A percentile compares a stretch with the other conserved stretches of the same genome.
Evolutionary conservation across 768 basidiomycete species (phyloP).

Genomic region (Calocera cornea): DNA sequence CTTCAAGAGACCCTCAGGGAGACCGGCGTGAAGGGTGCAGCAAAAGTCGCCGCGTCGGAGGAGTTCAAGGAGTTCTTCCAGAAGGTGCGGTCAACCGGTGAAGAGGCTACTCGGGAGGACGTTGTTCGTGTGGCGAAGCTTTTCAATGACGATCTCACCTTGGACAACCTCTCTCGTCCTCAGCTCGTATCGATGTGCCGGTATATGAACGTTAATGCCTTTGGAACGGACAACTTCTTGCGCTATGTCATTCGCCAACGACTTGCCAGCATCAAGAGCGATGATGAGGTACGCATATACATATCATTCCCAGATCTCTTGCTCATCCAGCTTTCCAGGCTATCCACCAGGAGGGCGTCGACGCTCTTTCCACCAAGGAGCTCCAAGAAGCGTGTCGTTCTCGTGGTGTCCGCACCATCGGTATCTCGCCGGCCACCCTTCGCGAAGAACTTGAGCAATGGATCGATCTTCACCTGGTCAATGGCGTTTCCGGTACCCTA

Average conservation of each 20-base stretch:
- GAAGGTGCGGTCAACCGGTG: constrained; percentile 93
- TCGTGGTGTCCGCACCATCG: constrained; percentile 79
- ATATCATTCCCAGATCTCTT: not conserved
- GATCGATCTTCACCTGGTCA: constrained; percentile 87
- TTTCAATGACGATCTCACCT: constrained; percentile 93
- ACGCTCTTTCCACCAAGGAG: constrained; percentile 79
- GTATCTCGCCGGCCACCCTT: constrained; percentile 74
- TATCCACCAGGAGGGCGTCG: constrained; percentile 79
- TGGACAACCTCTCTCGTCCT: constrained; percentile 96
- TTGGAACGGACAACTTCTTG: constrained; percentile 97
- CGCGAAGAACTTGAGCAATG: constrained; percentile 84
- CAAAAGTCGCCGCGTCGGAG: constrained; percentile 84
- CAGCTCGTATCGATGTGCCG: constrained; percentile 94
- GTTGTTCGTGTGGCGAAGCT: constrained; percentile 90
- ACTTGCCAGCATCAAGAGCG: constrained; percentile 67
- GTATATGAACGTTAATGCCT: constrained; percentile 97
- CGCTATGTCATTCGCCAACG: constrained; percentile 79
- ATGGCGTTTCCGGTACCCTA: constrained; percentile 80
- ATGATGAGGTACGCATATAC: constrained; percentile 45
- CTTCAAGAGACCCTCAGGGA: constrained; percentile 93
- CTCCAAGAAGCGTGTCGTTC: constrained; percentile 87
- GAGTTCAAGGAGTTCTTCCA: constrained; percentile 99
- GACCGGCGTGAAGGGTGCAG: constrained; percentile 80
- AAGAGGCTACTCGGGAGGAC: constrained; percentile 76
- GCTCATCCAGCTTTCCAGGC: constrained; percentile 32